These are phyloP conservation scores for Fagus sylvatica DNA, from an alignment of 306 rosid species.

Conservation along the genomic window DNA sequence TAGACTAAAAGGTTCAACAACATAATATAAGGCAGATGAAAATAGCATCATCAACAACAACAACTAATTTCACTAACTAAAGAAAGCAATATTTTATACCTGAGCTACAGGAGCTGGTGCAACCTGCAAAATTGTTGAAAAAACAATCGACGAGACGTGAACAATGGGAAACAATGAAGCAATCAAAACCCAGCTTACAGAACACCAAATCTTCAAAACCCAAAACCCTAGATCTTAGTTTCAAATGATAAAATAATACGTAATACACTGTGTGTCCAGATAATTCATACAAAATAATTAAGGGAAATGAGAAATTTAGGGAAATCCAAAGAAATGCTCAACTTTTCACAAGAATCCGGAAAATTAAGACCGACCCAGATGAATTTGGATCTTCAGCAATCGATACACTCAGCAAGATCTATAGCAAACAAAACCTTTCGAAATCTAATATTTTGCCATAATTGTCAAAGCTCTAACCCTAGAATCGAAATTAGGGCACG, in stretches of 20 bases:
- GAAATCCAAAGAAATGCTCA: neutral
- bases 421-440: neutral
- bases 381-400: neutral
- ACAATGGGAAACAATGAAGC: neutral
- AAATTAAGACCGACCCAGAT: neutral
- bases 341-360: neutral
- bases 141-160: conserved; percentile 3
- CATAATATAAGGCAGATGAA: neutral
- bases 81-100: neutral
- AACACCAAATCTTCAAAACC: neutral
- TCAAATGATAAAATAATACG: neutral
- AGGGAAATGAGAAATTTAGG: neutral
- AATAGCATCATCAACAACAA: neutral
- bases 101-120: conserved; percentile 17
- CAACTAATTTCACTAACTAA: neutral
- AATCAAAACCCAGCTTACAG: conserved; percentile 7
- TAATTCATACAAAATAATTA: neutral
- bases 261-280: neutral
- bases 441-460: neutral
- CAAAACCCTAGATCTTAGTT: neutral
- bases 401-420: neutral
- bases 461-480: conserved; percentile 26
- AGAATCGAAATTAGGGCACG: conserved; percentile 10
- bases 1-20: neutral
- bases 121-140: conserved; percentile 21